Evolutionary conservation across 108 stramenopile species (phyloP), one percentile per base, ranked within the genome.

Genomic region (Asterionellopsis glacialis): DNA sequence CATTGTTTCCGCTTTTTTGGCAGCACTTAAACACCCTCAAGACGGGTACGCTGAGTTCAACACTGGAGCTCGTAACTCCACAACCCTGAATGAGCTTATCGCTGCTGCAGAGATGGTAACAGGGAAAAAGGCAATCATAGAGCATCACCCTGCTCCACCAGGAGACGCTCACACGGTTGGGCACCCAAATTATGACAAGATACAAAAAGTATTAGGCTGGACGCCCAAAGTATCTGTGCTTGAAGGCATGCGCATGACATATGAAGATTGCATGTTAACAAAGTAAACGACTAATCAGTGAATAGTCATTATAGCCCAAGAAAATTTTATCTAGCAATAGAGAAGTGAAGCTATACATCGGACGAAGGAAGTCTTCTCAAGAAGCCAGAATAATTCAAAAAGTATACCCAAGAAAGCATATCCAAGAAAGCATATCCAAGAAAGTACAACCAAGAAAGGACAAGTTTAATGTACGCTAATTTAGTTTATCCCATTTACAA

Each of bases 81-180:
- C 47, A 5, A 48, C 47, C 4, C 21, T 48, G 47, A 48, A 48
- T 9, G 9, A 48, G 9, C 47, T 48, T 19, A 48, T 48, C 21
- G 47, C 2, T 48, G 47, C 47, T 48, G 47, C 16, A 33, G 33
- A 33, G 5, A 18, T 19, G 28, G 56, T 57, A 3, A 40, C 38
- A 21, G 56, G 56, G 2, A 57, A 57, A 33, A 57, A 57, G 1
- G 56, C 56, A 2, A 33, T 57, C 16, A 57, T 57, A 19, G 56
- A 57, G 28, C 56, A 33, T 15, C 19, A 18, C 18, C 38, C 27
- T 18, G 56, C 38, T 12, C 56, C 56, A 38, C 56, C 56, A 19
- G 56, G 56, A 57, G 56, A 57, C 38, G 56, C 56, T 39, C 56
- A 57, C 40, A 57, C 38, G 1, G 56, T 57, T 27, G 56, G 56